These are phyloP conservation scores for Penicillium subrubescens DNA, from an alignment of 495 filamentous ascomycete genomes.

Conservation along the genomic window DNA sequence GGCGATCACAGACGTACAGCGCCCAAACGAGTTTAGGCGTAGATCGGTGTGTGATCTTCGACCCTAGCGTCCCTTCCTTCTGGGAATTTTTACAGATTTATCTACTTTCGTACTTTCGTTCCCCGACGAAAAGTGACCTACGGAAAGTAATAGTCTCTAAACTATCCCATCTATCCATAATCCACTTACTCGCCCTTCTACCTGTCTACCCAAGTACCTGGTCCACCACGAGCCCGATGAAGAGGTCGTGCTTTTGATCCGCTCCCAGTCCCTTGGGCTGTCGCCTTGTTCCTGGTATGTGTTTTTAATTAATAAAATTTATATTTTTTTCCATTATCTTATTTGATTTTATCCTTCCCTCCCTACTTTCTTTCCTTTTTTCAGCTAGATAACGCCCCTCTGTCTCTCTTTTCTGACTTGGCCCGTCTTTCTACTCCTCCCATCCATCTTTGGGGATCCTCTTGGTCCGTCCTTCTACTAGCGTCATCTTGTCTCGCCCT, in stretches of 20 bases:
- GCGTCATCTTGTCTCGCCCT: conserved; percentile 14
- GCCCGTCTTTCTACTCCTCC: conserved; percentile 2
- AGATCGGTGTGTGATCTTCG: conserved; percentile 19
- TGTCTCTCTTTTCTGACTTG: not conserved
- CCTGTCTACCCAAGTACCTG: conserved; percentile 16
- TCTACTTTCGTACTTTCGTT: not conserved
- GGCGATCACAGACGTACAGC: conserved; percentile 26
- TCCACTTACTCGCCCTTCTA: not conserved
- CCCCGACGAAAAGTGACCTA: not conserved
- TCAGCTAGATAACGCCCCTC: conserved; percentile 1
- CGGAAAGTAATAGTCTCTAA: conserved; percentile 16
- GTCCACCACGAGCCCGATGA: conserved; percentile 18
- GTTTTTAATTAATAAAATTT: not conserved
- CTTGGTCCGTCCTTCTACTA: conserved; percentile 12
- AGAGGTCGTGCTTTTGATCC: conserved; percentile 12
- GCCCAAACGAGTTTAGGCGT: conserved; percentile 27
- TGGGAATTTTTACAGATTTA: not conserved
- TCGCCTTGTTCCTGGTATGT: conserved; percentile 8
- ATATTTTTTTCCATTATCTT: not conserved
- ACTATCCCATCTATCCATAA: conserved; percentile 10
- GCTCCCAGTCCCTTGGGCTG: not conserved
- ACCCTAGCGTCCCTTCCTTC: conserved; percentile 2
- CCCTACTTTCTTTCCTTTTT: not conserved
- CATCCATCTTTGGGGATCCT: not conserved
- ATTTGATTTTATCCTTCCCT: not conserved